Evolutionary conservation across 176 grass and related monocot genomes (phyloP), one percentile per base, ranked within the genome.

Genomic region (Juncus effusus): DNA sequence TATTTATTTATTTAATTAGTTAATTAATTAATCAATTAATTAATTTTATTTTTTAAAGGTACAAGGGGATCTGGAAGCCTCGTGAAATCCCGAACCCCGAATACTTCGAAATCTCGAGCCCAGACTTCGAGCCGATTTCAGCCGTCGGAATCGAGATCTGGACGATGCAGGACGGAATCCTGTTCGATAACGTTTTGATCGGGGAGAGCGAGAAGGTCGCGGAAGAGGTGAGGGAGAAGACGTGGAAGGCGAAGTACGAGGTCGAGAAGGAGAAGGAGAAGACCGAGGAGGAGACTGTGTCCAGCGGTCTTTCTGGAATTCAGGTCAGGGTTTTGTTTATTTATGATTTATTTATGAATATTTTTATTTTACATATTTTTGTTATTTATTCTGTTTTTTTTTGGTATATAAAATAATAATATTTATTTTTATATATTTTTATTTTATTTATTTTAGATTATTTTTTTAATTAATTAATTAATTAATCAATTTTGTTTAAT

Each of bases 21-120:
- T 28, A 28, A 28, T 28, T 28, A 28, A 28, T 28, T 28, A 28
- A n/a, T n/a, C n/a, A n/a, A n/a, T n/a, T n/a, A n/a, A n/a, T n/a
- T n/a, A 78, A 64, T 61, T 28, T 28, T 28, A 28, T 28, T 28
- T 28, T 28, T 28, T 28, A 28, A 28, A 28, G 19, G 19, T 99
- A 99, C 83, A 99, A 90, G 78, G 94, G 94, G 35, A 99, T 93
- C 61, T 99, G 94, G 94, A 99, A 99, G 85, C 85, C 88, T 12
- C 78, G 81, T 74, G 89, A 99, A 51, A 99, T 99, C 56, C 85
- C 89, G 64, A 99, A 99, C 65, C 94, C 94, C 13, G 94, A 93
- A 6, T 99, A 90, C 77, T 99, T 99, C 40, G 89, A 93, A 65
- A 85, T 99, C 39, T 82, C 86, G 37, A 87, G 56, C 37, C 94